Evolutionary conservation across 352 stramenopile species (phyloP), one percentile per base, ranked within the genome.

Genomic region (Phytophthora macrochlamydospora): DNA sequence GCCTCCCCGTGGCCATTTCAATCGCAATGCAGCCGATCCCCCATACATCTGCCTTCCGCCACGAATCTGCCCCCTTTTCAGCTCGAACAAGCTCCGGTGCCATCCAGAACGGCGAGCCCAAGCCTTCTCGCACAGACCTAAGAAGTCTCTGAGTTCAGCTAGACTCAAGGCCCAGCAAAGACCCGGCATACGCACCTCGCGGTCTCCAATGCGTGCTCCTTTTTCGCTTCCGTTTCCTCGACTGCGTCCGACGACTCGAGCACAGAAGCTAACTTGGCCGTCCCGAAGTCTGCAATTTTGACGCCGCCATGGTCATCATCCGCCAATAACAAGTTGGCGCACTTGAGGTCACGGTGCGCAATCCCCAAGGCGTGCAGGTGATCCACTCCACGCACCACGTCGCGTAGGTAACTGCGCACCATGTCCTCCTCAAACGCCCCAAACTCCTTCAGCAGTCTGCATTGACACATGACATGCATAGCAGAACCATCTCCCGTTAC

Each of bases 51-150:
- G 92, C 83, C 56, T 96, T 96, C n/a, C 77, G 83, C 91, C 91
- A 97, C 18, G 72, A 77, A 42, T 94, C 76, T 0, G 53, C 62
- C 3, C 88, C 77, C 60, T 89, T 78, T 51, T 93, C 79, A 14
- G 91, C 87, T 13, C 88, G 91, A 24, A 98, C 90, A n/a, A 98
- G 83, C 80, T 99, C 96, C 0, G 96, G 95, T 6, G 95, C 93
- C 94, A 98, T 98, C 92, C 92, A 98, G 62, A 96, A 97, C n/a
- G 94, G 92, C 13, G 89, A 98, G 0, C 97, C 90, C n/a, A 92
- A 61, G 11, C 85, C 83, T 56, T 93, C 81, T 28, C 81, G 75
- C 24, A 90, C 82, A 0, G 85, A 93, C 48, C 81, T 92, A 40
- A 18, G 24, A 24, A 46, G 38, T 24, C 24, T n/a, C 46, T 18